Evolutionary conservation across 2,329 filamentous ascomycete species (phyloP), one percentile per base, ranked within the genome.

Genomic region (Colletotrichum limetticola): DNA sequence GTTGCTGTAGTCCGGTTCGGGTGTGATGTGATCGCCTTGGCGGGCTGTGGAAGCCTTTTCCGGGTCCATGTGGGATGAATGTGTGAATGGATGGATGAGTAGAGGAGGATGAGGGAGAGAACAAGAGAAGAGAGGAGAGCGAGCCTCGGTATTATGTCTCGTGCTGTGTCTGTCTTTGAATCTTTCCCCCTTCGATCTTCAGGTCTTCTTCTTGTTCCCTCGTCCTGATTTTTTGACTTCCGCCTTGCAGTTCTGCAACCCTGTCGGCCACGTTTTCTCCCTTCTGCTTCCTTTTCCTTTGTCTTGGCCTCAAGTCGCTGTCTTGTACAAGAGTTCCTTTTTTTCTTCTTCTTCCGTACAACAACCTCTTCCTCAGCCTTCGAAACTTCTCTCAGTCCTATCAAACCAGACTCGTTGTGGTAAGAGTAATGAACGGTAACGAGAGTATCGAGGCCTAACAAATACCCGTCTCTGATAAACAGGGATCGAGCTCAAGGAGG

Each of bases 1-100:
- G 56, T 16, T 53, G 71, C 66, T 37, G 61, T 73, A 73, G 71
- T 73, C 46, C 46, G 66, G 71, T 24, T 73, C 66, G 55, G 37
- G 55, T 7, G 56, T 35, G 22, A 57, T 14, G 64, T 37, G 9
- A 16, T 32, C 66, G 9, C 60, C 66, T 3, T 55, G 67, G 59
- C 49, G 71, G 22, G 35, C 14, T 32, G 49, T 24, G 60, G 55
- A 37, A n/a, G 53, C 24, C 66, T 73, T 73, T 73, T 73, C 71
- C 24, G 71, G 66, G 56, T 71, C 71, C 71, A 73, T 73, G 3
- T 24, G 53, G 53, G 28, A 49, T 46, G 65, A 12, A 37, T 32
- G 26, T 4, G 22, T 16, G 22, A 30, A 8, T 32, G 14, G 32
- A 8, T 30, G 7, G 7, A 8, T 8, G 28, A 30, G 8, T 8